Conservation (phyloP, 148 eudicot genomes). For the Cornus controversa region DNA sequence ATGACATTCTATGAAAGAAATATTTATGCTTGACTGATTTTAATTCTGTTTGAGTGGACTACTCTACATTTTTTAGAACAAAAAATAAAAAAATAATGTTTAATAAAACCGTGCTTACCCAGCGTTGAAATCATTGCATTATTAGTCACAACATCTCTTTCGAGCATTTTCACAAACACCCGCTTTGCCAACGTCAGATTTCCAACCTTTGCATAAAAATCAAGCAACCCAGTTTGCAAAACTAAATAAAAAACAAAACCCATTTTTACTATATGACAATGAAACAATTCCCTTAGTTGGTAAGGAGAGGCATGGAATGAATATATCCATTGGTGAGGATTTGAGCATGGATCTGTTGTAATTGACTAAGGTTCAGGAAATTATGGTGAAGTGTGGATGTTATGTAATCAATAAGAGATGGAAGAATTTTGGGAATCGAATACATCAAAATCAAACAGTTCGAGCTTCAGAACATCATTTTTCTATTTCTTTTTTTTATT, state of each 20-base stretch:
- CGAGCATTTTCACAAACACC: conserved; percentile 40
- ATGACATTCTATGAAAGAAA: too few species aligned
- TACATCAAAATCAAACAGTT: neutral
- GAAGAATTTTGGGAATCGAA: conserved; percentile 8
- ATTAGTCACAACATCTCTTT: conserved; percentile 35
- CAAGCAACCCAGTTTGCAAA: conserved; percentile 41
- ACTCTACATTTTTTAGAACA: too few species aligned
- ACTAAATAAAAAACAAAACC: conserved; percentile 37
- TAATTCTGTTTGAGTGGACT: too few species aligned
- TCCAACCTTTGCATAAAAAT: conserved; percentile 36
- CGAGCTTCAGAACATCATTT: neutral
- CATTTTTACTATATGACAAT: conserved; percentile 27
- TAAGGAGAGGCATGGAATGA: conserved; percentile 27
- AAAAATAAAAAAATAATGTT: too few species aligned
- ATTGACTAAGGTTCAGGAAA: conserved; percentile 10
- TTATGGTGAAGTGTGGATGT: conserved; percentile 3
- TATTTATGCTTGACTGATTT: too few species aligned
- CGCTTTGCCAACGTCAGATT: conserved; percentile 24
- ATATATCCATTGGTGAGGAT: conserved; percentile 27
- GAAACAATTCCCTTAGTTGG: conserved; percentile 24
- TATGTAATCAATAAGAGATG: conserved; percentile 9
- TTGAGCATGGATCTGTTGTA: conserved; percentile 38
- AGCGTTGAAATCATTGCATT: conserved; percentile 41
- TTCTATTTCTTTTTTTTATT: too few species aligned
- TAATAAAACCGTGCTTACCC: conserved; percentile 28